Evolutionary conservation across 2,329 filamentous ascomycete species (phyloP).

Genomic region (Coniochaeta sp.): DNA sequence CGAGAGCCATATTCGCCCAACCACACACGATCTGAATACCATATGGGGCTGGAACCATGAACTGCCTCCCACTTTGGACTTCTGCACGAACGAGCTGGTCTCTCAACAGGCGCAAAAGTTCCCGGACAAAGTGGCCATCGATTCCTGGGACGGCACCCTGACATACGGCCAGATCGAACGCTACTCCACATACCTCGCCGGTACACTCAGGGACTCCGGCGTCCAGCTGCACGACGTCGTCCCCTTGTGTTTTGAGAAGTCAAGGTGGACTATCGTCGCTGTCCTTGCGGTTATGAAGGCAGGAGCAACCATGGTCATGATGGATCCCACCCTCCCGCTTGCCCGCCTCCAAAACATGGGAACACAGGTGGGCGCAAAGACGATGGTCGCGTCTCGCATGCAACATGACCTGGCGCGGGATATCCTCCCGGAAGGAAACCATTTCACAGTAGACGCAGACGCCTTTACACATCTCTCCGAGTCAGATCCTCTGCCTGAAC

Average conservation of each 20-base stretch:
- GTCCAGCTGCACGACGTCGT: slow-evolving; percentile 30
- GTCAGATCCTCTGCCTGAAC: slow-evolving; percentile 9
- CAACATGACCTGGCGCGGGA: slow-evolving; percentile 6
- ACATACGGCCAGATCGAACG: slow-evolving; percentile 38
- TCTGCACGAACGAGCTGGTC: slow-evolving; percentile 41
- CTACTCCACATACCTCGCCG: slow-evolving; percentile 31
- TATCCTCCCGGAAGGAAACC: slow-evolving; percentile 7
- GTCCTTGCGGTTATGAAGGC: slow-evolving; percentile 17
- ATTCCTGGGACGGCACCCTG: slow-evolving; percentile 43
- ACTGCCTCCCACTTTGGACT: slow-evolving; percentile 30
- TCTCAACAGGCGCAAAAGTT: slow-evolving; percentile 26
- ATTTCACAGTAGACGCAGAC: slow-evolving; percentile 1
- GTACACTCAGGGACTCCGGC: slow-evolving; percentile 27
- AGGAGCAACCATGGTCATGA: slow-evolving; percentile 15
- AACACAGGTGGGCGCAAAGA: slow-evolving; percentile 8
- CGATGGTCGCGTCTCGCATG: slow-evolving; percentile 5
- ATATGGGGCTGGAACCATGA: slow-evolving; percentile 31
- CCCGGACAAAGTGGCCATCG: slow-evolving; percentile 32
- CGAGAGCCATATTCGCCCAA: slow-evolving; percentile 23
- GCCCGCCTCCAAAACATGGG: slow-evolving; percentile 11
- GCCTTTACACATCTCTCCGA: slow-evolving; percentile 8
- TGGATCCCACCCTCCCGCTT: slow-evolving; percentile 17
- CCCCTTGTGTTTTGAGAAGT: slow-evolving; percentile 23
- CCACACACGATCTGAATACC: slow-evolving; percentile 31
- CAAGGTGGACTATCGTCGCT: slow-evolving; percentile 16